phyloP scores from a whole-genome alignment of 352 stramenopile species.

The Phytophthora chlamydospora region DNA sequence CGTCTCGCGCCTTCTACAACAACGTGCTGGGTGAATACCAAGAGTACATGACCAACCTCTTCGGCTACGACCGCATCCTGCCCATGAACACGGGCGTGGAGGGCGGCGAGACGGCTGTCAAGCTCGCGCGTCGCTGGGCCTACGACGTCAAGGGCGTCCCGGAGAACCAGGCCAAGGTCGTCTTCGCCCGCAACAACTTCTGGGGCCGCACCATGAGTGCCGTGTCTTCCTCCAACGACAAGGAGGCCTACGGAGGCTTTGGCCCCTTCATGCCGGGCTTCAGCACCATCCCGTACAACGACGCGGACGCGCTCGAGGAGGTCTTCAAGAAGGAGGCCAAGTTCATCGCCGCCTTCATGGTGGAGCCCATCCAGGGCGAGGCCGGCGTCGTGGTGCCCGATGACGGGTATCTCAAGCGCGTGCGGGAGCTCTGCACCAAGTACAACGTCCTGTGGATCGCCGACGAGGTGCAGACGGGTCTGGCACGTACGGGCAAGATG shows the following conservation, averaged over 20 bases:
- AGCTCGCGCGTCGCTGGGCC: constrained; percentile 96
- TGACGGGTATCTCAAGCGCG: constrained; percentile 95
- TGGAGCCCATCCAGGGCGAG: constrained; percentile 99
- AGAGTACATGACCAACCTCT: constrained; percentile 97
- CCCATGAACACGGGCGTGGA: constrained; percentile 99
- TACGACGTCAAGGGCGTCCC: constrained; percentile 98
- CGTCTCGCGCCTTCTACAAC: constrained; percentile 99
- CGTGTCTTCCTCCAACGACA: constrained; percentile 95
- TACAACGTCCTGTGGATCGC: constrained; percentile 99
- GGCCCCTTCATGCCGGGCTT: constrained; percentile 99
- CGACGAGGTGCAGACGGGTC: constrained; percentile 98
- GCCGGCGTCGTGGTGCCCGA: constrained; percentile 97
- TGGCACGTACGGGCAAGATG: constrained; percentile 97
- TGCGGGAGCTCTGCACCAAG: constrained; percentile 94
- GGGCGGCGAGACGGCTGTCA: constrained; percentile 98
- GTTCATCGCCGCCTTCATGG: constrained; percentile 98
- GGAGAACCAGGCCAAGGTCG: constrained; percentile 89
- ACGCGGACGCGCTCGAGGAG: constrained; percentile 88
- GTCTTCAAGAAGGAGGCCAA: constrained; percentile 81
- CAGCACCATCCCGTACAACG: constrained; percentile 92
- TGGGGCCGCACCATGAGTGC: constrained; percentile 98
- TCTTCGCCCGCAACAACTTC: constrained; percentile 99
- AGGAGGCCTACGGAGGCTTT: constrained; percentile 89
- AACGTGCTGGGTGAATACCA: constrained; percentile 97
- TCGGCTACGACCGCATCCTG: constrained; percentile 97